These are phyloP conservation scores for Tulasnella sp. DNA, from an alignment of 768 basidiomycete species.

Conservation along the genomic window DNA sequence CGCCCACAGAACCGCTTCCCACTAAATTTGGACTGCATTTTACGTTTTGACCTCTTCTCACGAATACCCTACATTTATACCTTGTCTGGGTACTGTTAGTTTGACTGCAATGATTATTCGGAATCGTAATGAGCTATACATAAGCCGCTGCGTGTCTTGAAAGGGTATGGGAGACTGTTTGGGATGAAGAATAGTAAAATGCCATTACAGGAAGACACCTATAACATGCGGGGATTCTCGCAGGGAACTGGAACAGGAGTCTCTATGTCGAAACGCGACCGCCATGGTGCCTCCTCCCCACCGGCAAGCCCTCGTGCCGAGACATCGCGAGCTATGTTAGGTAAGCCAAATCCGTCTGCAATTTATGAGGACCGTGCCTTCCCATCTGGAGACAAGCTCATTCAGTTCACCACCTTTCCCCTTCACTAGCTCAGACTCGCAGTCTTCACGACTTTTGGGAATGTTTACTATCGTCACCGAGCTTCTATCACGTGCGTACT, in stretches of 20 bases:
- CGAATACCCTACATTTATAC: slow-evolving; percentile 1
- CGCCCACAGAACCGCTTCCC: not conserved
- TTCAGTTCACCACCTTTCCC: not conserved
- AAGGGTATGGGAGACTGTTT: not conserved
- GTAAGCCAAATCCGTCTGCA: not conserved
- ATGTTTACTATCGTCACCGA: not conserved
- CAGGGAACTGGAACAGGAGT: too few species aligned
- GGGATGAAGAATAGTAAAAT: not conserved
- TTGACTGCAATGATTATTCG: not conserved
- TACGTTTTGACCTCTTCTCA: not conserved
- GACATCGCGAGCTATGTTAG: not conserved
- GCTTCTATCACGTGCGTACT: not conserved
- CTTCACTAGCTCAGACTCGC: not conserved
- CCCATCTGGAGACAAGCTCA: not conserved
- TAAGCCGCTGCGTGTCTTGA: not conserved
- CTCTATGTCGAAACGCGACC: too few species aligned
- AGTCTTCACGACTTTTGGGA: not conserved
- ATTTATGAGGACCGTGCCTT: not conserved
- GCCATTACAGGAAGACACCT: not conserved
- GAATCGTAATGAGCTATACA: not conserved
- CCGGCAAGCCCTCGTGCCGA: not conserved
- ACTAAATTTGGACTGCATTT: not conserved
- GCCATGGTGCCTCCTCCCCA: not conserved
- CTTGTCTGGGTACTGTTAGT: not conserved
- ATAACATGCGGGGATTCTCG: too few species aligned